These are phyloP conservation scores for Cyberlindnera xylosilytica DNA, from an alignment of 805 yeast genomes.

Conservation along the genomic window DNA sequence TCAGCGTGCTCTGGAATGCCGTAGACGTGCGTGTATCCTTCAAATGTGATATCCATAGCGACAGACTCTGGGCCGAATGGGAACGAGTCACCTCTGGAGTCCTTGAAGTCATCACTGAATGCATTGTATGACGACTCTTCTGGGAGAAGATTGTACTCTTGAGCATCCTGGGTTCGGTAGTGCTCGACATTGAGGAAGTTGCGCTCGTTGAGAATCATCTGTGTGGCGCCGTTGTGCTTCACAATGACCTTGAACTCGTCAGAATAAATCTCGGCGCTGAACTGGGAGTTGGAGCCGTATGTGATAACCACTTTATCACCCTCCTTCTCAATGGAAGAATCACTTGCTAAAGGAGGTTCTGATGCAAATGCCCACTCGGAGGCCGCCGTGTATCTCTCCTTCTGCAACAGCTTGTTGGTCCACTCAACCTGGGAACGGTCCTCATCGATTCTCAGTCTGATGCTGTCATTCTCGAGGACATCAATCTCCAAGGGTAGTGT, in stretches of 20 bases:
- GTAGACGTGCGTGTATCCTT: conserved; percentile 59
- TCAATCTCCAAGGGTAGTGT: conserved; percentile 56
- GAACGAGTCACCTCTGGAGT: conserved; percentile 58
- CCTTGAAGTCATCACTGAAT: conserved; percentile 70
- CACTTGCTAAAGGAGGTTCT: conserved; percentile 28
- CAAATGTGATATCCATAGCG: conserved; percentile 71
- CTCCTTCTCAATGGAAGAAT: conserved; percentile 14
- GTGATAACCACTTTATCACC: conserved; percentile 20
- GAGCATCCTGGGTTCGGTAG: conserved; percentile 48
- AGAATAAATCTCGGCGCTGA: conserved; percentile 40
- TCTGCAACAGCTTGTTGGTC: conserved; percentile 31
- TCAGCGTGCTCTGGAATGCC: conserved; percentile 99
- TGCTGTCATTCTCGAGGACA: conserved; percentile 50
- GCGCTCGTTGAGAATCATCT: conserved; percentile 64
- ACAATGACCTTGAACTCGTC: conserved; percentile 51
- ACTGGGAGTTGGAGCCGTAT: conserved; percentile 41
- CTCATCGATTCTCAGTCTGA: conserved; percentile 71
- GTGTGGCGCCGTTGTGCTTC: conserved; percentile 40
- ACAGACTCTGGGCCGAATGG: conserved; percentile 90
- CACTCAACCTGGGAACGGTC: conserved; percentile 30
- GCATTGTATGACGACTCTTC: conserved; percentile 64
- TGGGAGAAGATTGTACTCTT: conserved; percentile 40
- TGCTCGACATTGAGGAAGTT: conserved; percentile 82
- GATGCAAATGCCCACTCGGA: conserved; percentile 52
- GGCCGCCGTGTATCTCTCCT: conserved; percentile 59